Conservation (phyloP, 2,329 filamentous ascomycete genomes). For the Colletotrichum cordylinicola region DNA sequence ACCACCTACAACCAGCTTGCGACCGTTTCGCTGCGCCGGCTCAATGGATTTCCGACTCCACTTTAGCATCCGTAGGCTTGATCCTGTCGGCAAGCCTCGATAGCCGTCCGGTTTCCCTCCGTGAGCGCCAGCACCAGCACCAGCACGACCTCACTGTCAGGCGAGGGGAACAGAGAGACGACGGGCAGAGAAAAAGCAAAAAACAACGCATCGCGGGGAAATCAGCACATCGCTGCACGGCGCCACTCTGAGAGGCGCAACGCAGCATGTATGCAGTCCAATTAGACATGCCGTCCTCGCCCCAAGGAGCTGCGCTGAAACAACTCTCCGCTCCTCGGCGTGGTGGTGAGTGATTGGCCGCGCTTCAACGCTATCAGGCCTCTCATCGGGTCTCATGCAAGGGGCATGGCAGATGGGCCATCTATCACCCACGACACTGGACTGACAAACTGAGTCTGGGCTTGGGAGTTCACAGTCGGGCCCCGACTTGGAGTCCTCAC, state of each 20-base stretch:
- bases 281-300: constrained; percentile 7
- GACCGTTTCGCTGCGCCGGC: not conserved
- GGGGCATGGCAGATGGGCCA: not conserved
- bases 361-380: not conserved
- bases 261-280: constrained; percentile 3
- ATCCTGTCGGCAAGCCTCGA: not conserved
- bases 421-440: not conserved
- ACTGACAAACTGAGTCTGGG: not conserved
- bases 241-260: not conserved
- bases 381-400: constrained; percentile 17
- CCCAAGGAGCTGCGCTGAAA: constrained; percentile 16
- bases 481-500: not conserved
- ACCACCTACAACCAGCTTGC: not conserved
- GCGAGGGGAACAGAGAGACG: not conserved
- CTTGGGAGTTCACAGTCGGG: no score
- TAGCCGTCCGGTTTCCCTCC: not conserved
- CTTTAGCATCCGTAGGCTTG: not conserved
- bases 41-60: not conserved
- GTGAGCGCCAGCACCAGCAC: not conserved
- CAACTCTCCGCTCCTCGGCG: constrained; percentile 3
- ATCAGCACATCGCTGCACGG: not conserved
- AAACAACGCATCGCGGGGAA: not conserved
- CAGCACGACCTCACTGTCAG: no score
- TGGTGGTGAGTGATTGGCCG: constrained; percentile 16
- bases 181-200: not conserved